Base-by-base conservation (phyloP, 352 stramenopile genomes). In the Blastocystis sp. region DNA sequence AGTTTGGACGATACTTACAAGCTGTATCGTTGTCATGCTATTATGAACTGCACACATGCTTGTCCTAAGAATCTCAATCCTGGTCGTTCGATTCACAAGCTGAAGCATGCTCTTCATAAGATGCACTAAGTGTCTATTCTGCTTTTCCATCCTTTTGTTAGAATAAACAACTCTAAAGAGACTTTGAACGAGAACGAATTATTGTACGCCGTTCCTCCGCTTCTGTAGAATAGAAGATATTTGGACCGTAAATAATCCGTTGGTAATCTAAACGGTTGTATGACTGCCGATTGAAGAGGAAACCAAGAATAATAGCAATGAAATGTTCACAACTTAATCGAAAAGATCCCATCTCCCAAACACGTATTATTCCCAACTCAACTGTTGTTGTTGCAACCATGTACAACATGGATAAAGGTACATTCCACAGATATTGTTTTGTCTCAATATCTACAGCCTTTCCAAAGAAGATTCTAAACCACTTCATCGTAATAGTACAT, bases 31-130 rank as follows among this genome's bases (percentile, higher is more conserved):
- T 78, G 67, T 46, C 67, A 78, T 37, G 46, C n/a, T 16, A 78
- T 49, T 21, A 3, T 49, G 24, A 99, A 99, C 93, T 99, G 96
- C 93, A 97, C 94, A 88, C 97, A 97, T 90, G 97, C 97, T 77
- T 99, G 97, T 92, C 97, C 97, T 46, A 99, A 99, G 93, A 95
- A 97, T 81, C 93, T 99, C 88, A 99, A 99, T 92, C 96, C 96
- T 12, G 96, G 95, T 59, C 94, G 96, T 89, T 96, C 97, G 52
- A 98, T 99, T 90, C 95, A 93, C 67, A 94, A 98, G 89, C 98
- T 99, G 92, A 99, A 98, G 93, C 39, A 69, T 5, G 71, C 71
- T 27, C 7, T 83, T 32, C 71, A 83, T 32, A 27, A 83, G 4
- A 83, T 83, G 71, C 71, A 83, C 37, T 83, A 71, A 83, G 24